A percentile compares a stretch with the other conserved stretches of the same genome.
Conservation (phyloP, 2,329 filamentous ascomycete species). For the Fusarium oxysporum region DNA sequence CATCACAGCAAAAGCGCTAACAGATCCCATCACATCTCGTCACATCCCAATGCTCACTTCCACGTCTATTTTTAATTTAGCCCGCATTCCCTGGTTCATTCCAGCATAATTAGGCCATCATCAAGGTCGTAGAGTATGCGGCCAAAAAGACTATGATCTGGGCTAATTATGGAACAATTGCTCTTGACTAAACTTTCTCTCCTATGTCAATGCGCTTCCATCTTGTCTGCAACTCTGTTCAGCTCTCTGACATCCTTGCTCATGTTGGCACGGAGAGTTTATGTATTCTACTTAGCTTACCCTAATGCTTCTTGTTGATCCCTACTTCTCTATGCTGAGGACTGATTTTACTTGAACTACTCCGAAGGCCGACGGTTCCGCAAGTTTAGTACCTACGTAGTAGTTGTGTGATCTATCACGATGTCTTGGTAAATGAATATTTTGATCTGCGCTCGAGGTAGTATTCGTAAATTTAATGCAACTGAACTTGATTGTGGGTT, state of each 20-base stretch:
- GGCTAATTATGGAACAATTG: slow-evolving; percentile 45
- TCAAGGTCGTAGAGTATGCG: neutral
- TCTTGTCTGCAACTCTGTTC: slow-evolving; percentile 14
- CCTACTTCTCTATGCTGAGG: neutral
- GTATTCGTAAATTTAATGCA: slow-evolving; percentile 9
- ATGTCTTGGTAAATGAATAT: neutral
- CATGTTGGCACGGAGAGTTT: slow-evolving; percentile 12
- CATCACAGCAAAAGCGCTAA: slow-evolving; percentile 42
- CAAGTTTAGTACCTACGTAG: neutral
- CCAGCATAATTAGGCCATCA: slow-evolving; percentile 36
- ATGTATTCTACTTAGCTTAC: slow-evolving; percentile 21
- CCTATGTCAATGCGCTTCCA: neutral
- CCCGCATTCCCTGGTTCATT: slow-evolving; percentile 37
- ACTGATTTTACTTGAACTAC: neutral
- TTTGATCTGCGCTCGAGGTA: slow-evolving; percentile 13
- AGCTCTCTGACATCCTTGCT: slow-evolving; percentile 26
- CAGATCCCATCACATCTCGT: slow-evolving; percentile 37
- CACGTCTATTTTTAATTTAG: slow-evolving; percentile 54
- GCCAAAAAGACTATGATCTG: slow-evolving; percentile 26
- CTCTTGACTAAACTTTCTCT: slow-evolving; percentile 1
- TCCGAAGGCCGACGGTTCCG: slow-evolving; percentile 34
- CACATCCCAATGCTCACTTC: slow-evolving; percentile 27
- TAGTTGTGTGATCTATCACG: slow-evolving; percentile 19
- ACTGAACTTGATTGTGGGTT: neutral
- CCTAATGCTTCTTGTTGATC: slow-evolving; percentile 27